phyloP scores from a whole-genome alignment of 108 stramenopile genomes.

The Skeletonema marinoi region DNA sequence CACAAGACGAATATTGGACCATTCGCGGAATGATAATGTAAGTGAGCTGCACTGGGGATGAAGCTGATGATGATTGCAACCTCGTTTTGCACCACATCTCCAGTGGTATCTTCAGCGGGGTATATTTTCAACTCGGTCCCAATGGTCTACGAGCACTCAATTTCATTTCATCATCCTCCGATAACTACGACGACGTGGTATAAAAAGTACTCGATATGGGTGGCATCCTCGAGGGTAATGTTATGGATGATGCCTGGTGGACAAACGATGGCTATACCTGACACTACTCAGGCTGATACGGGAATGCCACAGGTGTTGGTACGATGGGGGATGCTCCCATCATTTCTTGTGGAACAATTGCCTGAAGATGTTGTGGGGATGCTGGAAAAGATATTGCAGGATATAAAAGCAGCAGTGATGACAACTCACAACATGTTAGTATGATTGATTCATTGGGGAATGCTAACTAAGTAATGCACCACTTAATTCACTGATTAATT shows the following conservation, averaged over 20 bases:
- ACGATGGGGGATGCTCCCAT: neutral
- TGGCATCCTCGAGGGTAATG: neutral
- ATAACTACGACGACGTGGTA: neutral
- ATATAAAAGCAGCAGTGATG: neutral
- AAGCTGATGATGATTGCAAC: too few species aligned
- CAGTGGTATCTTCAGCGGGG: too few species aligned
- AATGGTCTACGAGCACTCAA: conserved; percentile 11
- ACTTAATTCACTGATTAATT: neutral
- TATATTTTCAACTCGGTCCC: conserved; percentile 2
- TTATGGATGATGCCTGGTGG: conserved; percentile 4
- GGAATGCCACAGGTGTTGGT: neutral
- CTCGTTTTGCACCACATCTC: too few species aligned
- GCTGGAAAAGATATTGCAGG: neutral
- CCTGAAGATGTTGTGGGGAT: neutral
- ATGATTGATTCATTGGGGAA: neutral
- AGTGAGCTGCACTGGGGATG: neutral
- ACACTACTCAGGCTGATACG: neutral
- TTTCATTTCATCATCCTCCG: neutral
- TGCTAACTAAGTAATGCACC: neutral
- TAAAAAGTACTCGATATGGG: conserved; percentile 11
- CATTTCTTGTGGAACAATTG: neutral
- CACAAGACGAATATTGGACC: neutral
- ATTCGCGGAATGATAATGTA: neutral
- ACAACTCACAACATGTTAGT: neutral
- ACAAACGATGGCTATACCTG: conserved; percentile 10